These are phyloP conservation scores for Passiflora organensis DNA, from an alignment of 345 rosid species.

Conservation along the genomic window DNA sequence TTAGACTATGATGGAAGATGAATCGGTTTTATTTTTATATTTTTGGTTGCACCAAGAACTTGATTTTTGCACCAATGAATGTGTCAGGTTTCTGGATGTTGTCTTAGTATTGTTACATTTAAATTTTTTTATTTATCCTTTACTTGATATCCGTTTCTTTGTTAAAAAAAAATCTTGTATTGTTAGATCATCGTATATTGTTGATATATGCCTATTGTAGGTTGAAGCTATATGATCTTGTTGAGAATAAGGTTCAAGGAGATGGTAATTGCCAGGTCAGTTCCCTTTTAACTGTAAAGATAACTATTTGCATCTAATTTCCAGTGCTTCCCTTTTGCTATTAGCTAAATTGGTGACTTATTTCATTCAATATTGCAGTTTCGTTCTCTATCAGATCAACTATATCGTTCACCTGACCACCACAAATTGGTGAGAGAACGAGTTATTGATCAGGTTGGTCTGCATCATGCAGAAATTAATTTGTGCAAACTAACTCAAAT, in stretches of 20 bases:
- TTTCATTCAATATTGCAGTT: constrained; percentile 50
- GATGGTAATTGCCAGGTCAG: constrained; percentile 79
- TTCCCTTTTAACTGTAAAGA: neutral
- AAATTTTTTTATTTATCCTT: no score
- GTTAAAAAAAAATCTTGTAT: no score
- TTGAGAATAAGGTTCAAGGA: constrained; percentile 62
- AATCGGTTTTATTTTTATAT: no score
- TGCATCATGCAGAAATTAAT: neutral
- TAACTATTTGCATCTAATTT: neutral
- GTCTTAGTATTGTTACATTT: no score
- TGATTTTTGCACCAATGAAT: no score
- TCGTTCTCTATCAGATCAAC: constrained; percentile 83
- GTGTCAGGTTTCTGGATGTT: no score
- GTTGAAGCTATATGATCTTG: constrained; percentile 45
- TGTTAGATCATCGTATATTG: no score
- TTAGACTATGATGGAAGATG: no score
- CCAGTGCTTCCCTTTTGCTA: neutral
- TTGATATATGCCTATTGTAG: constrained; percentile 19
- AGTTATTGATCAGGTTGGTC: constrained; percentile 62
- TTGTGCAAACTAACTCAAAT: neutral
- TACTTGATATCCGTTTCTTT: no score
- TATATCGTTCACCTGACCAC: constrained; percentile 70
- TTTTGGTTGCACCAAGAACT: no score
- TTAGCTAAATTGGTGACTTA: constrained; percentile 13
- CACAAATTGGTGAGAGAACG: constrained; percentile 69